A percentile compares a stretch with the other conserved stretches of the same genome.
Conservation (phyloP, 345 rosid genomes). For the Geranium rotundifolium region DNA sequence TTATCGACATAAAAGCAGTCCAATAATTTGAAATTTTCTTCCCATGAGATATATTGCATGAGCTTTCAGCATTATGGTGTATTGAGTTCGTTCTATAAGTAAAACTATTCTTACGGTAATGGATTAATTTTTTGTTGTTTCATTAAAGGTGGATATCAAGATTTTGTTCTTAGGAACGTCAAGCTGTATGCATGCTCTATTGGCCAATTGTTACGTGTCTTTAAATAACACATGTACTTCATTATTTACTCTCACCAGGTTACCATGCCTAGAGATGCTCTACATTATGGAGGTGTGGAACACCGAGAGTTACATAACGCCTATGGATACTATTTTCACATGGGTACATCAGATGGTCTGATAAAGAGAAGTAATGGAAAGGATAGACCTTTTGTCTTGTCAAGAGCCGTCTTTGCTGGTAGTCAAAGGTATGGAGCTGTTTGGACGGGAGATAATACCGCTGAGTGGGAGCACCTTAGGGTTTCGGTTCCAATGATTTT, state of each 20-base stretch:
- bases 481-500: slow-evolving; percentile 92
- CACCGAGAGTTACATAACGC: slow-evolving; percentile 94
- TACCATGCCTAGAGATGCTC: slow-evolving; percentile 95
- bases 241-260: slow-evolving; percentile 29
- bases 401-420: slow-evolving; percentile 94
- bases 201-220: not conserved
- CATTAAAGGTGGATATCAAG: not conserved
- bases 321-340: slow-evolving; percentile 86
- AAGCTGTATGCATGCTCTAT: not conserved
- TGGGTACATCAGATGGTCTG: slow-evolving; percentile 95
- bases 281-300: slow-evolving; percentile 75
- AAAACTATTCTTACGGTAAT: no score
- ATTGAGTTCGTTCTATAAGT: no score
- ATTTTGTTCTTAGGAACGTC: not conserved
- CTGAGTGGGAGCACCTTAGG: slow-evolving; percentile 96
- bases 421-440: slow-evolving; percentile 93
- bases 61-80: no score
- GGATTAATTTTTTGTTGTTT: not conserved
- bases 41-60: no score
- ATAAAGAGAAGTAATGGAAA: slow-evolving; percentile 75
- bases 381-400: slow-evolving; percentile 90
- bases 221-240: not conserved
- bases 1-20: no score
- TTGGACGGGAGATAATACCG: slow-evolving; percentile 97
- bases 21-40: no score